Evolutionary conservation across 2,329 filamentous ascomycete genomes (phyloP).

Genomic region (Monosporascus sp.): DNA sequence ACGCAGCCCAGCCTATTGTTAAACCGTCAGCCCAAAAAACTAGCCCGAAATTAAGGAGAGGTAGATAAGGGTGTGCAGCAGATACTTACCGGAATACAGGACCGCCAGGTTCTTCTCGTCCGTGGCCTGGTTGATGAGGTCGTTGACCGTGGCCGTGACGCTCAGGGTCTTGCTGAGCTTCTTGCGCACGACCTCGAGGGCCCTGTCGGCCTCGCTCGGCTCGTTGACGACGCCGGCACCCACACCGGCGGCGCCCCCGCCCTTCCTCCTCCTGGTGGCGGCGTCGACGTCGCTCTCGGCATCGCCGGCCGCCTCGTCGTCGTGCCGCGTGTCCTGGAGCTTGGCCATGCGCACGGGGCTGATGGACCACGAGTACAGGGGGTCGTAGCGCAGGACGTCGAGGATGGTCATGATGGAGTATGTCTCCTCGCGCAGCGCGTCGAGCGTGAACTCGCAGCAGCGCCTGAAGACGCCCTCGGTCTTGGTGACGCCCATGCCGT

Average conservation of each 20-base stretch:
- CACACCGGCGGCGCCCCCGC: slow-evolving; percentile 16
- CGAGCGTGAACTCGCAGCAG: slow-evolving; percentile 97
- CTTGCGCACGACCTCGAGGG: slow-evolving; percentile 88
- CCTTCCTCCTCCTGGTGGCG: slow-evolving; percentile 29
- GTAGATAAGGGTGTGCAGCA: background rate
- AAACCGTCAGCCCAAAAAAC: slow-evolving; percentile 10
- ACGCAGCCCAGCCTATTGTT: slow-evolving; percentile 35
- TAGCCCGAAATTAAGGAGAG: background rate
- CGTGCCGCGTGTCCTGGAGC: slow-evolving; percentile 56
- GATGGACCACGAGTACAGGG: slow-evolving; percentile 91
- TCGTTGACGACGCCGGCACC: slow-evolving; percentile 42
- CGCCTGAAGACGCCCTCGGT: slow-evolving; percentile 94
- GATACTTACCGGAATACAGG: slow-evolving; percentile 68
- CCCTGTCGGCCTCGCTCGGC: slow-evolving; percentile 76
- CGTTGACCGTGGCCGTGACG: slow-evolving; percentile 91
- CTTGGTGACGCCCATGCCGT: slow-evolving; percentile 92
- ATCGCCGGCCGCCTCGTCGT: slow-evolving; percentile 29
- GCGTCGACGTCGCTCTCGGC: slow-evolving; percentile 33
- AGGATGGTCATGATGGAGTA: slow-evolving; percentile 98
- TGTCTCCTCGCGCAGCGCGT: slow-evolving; percentile 88
- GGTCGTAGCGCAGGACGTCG: slow-evolving; percentile 96
- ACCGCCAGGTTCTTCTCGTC: slow-evolving; percentile 91
- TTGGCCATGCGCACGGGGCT: slow-evolving; percentile 63
- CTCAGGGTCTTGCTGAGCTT: slow-evolving; percentile 93
- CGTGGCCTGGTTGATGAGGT: slow-evolving; percentile 90